A percentile compares a stretch with the other conserved stretches of the same genome.
Evolutionary conservation across 2,329 filamentous ascomycete species (phyloP).

Genomic region (Madurella mycetomatis): DNA sequence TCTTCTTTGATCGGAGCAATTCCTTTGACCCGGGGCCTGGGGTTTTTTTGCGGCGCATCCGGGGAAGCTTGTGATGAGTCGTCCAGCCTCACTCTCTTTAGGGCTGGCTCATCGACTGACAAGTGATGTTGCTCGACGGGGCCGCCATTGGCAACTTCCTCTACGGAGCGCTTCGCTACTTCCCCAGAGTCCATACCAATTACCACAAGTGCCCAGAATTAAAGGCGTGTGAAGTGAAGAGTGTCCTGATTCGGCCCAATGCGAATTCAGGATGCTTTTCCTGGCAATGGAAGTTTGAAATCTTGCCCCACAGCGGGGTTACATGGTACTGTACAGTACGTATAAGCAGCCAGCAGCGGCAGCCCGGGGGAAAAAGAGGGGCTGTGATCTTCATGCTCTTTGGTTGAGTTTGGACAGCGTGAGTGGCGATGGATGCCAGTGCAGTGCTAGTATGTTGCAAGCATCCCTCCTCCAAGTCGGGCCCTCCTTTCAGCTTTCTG

Average conservation of each 20-base stretch:
- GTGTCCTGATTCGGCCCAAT: not conserved
- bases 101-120: constrained; percentile 27
- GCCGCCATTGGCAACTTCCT: constrained; percentile 15
- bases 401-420: no score
- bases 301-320: constrained; percentile 21
- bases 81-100: constrained; percentile 58
- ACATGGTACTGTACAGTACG: not conserved
- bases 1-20: constrained; percentile 70
- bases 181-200: constrained; percentile 23
- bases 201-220: not conserved
- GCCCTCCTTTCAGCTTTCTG: no score
- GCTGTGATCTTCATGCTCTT: no score
- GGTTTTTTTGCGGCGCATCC: constrained; percentile 16
- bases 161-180: constrained; percentile 16
- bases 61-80: constrained; percentile 18
- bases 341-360: not conserved
- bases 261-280: no score
- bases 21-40: constrained; percentile 43
- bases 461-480: no score
- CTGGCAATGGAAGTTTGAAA: not conserved
- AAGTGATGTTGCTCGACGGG: constrained; percentile 23
- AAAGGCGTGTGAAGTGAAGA: not conserved
- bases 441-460: no score
- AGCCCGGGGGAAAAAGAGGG: no score
- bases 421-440: no score